phyloP scores from a whole-genome alignment of 2,329 filamentous ascomycete genomes.

The Sclerotinia trifoliorum region DNA sequence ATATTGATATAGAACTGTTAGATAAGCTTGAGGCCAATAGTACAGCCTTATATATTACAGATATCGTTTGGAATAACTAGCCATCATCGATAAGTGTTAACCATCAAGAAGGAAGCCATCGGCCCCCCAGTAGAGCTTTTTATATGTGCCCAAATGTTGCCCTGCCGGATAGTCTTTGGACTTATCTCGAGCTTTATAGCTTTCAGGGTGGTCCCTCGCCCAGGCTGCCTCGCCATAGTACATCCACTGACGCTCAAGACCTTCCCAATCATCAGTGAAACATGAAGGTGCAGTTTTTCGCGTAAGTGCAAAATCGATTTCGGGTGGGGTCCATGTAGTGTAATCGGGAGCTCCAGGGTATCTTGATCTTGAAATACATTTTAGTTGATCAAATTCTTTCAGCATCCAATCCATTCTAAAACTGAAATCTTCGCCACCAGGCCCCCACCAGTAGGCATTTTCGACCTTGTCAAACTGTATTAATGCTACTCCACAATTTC shows the following conservation, averaged over 20 bases:
- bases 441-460: constrained; percentile 7
- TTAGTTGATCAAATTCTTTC: neutral
- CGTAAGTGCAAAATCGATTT: neutral
- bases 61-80: neutral
- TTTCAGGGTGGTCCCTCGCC: neutral
- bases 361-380: neutral
- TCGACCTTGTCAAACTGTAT: constrained; percentile 7
- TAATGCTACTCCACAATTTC: constrained; percentile 6
- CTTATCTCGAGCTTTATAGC: neutral
- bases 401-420: neutral
- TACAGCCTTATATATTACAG: neutral
- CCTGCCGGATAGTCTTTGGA: constrained; percentile 8
- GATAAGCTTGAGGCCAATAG: neutral
- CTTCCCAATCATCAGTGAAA: constrained; percentile 1
- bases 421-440: neutral
- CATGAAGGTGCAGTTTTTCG: constrained; percentile 14
- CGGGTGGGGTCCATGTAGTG: constrained; percentile 2
- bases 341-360: constrained; percentile 6
- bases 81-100: neutral
- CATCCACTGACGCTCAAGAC: constrained; percentile 12
- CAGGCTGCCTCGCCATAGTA: neutral
- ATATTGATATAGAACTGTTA: neutral
- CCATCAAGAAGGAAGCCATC: neutral
- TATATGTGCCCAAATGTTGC: neutral
- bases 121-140: neutral